A percentile compares a stretch with the other conserved stretches of the same genome.
These are phyloP conservation scores for Xylariaceae sp. DNA, from an alignment of 2,329 filamentous ascomycete genomes.

Conservation along the genomic window DNA sequence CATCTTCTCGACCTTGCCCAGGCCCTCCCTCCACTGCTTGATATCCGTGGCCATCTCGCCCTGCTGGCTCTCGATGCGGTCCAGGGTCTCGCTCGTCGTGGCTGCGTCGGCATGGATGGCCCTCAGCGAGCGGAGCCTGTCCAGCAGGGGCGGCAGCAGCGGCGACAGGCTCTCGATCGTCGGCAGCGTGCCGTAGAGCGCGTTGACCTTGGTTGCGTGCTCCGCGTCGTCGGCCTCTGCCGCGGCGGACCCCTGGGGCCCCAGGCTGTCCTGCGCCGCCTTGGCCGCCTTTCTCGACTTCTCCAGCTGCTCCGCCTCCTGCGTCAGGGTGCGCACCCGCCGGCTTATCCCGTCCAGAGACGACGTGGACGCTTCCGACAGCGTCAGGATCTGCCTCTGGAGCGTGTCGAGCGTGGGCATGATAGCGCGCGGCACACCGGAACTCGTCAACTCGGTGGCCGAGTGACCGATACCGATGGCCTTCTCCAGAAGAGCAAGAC, in stretches of 20 bases:
- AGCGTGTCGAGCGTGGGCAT: constrained; percentile 75
- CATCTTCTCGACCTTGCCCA: constrained; percentile 70
- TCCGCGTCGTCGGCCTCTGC: constrained; percentile 50
- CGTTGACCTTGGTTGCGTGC: constrained; percentile 80
- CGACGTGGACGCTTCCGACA: constrained; percentile 64
- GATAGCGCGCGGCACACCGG: constrained; percentile 58
- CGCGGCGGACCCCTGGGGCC: constrained; percentile 34
- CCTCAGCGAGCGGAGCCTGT: constrained; percentile 74
- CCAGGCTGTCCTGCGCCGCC: constrained; percentile 51
- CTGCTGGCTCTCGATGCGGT: constrained; percentile 71
- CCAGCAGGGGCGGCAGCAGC: constrained; percentile 74
- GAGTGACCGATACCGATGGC: constrained; percentile 71
- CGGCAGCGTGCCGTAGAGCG: constrained; percentile 79
- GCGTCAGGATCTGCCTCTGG: constrained; percentile 69
- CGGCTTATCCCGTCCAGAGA: constrained; percentile 66
- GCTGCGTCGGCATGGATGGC: constrained; percentile 84
- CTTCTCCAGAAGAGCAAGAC: constrained; percentile 71
- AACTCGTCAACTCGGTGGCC: constrained; percentile 52
- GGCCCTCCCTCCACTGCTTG: constrained; percentile 73
- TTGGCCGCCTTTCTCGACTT: constrained; percentile 57
- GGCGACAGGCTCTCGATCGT: constrained; percentile 84
- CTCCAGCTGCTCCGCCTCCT: constrained; percentile 66
- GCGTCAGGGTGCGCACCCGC: constrained; percentile 60
- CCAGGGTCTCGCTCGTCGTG: constrained; percentile 68
- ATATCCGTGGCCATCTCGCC: constrained; percentile 77